These are phyloP conservation scores for Salvia hispanica DNA, from an alignment of 257 asterid species.

Conservation along the genomic window DNA sequence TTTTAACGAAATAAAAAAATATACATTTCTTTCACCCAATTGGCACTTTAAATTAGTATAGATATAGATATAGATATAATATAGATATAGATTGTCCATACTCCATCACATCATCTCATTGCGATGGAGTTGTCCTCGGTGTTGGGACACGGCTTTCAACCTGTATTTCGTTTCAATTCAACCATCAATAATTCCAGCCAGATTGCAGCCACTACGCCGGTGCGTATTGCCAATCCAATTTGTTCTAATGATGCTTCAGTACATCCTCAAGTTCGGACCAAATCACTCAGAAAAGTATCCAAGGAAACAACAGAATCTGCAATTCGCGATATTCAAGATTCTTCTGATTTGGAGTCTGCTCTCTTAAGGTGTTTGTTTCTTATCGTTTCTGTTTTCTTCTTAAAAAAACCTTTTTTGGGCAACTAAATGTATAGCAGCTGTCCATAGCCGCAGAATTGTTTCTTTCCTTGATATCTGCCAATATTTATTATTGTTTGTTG, in stretches of 20 bases:
- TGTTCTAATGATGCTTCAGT: slow-evolving; percentile 28
- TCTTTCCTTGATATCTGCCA: slow-evolving; percentile 5
- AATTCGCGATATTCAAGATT: slow-evolving; percentile 61
- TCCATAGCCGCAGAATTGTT: slow-evolving; percentile 6
- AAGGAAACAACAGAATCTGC: slow-evolving; percentile 55
- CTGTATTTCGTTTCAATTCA: slow-evolving; percentile 29
- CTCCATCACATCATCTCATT: too few species aligned
- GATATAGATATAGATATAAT: too few species aligned
- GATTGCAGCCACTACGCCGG: slow-evolving; percentile 26
- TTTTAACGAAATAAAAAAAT: too few species aligned
- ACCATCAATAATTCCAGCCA: slow-evolving; percentile 28
- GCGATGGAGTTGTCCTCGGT: slow-evolving; percentile 41
- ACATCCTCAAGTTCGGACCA: slow-evolving; percentile 33
- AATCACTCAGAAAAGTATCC: slow-evolving; percentile 28
- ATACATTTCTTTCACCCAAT: too few species aligned
- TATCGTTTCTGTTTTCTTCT: too few species aligned
- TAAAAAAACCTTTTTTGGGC: background rate
- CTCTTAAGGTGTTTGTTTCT: slow-evolving; percentile 57
- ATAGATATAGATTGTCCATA: too few species aligned
- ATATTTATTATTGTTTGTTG: slow-evolving; percentile 5
- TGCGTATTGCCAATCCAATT: slow-evolving; percentile 29
- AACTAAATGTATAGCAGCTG: slow-evolving; percentile 6
- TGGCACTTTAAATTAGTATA: too few species aligned
- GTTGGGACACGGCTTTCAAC: slow-evolving; percentile 37
- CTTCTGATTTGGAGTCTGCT: slow-evolving; percentile 71